These are phyloP conservation scores for Ceriops tagal DNA, from an alignment of 345 rosid species.

Conservation along the genomic window DNA sequence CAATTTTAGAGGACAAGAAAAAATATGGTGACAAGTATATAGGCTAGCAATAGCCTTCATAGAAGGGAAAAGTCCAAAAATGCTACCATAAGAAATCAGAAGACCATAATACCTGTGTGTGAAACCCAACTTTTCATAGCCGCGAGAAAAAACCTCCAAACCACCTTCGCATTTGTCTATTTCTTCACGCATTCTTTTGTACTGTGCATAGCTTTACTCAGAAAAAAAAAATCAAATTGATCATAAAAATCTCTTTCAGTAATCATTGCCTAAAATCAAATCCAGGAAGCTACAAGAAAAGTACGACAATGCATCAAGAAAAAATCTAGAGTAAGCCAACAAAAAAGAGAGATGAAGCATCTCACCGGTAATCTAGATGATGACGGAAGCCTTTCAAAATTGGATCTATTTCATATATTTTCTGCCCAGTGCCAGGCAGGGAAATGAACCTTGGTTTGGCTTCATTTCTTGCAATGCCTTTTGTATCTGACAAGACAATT, in stretches of 20 bases:
- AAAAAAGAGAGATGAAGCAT: not conserved
- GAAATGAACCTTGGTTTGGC: slow-evolving; percentile 41
- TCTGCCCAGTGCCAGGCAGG: slow-evolving; percentile 74
- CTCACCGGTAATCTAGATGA: slow-evolving; percentile 89
- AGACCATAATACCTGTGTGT: slow-evolving; percentile 50
- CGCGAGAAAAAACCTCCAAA: slow-evolving; percentile 86
- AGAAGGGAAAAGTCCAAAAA: no score
- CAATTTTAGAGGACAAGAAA: not conserved
- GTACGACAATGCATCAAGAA: not conserved
- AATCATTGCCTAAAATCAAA: slow-evolving; percentile 11
- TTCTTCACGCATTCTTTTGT: slow-evolving; percentile 61
- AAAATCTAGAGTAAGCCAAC: not conserved
- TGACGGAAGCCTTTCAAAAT: slow-evolving; percentile 44
- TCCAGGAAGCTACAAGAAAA: slow-evolving; percentile 6
- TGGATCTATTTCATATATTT: slow-evolving; percentile 85
- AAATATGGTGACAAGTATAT: not conserved
- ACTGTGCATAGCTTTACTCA: slow-evolving; percentile 54
- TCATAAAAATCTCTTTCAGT: not conserved
- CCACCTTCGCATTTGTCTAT: slow-evolving; percentile 87
- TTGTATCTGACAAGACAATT: slow-evolving; percentile 23
- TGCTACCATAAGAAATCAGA: not conserved
- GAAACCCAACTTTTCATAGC: slow-evolving; percentile 90
- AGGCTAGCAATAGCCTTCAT: no score
- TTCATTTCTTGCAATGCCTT: slow-evolving; percentile 34
- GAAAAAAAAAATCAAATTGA: slow-evolving; percentile 1